Conservation (phyloP, 768 basidiomycete species). For the Termitomyces bulborhizus region DNA sequence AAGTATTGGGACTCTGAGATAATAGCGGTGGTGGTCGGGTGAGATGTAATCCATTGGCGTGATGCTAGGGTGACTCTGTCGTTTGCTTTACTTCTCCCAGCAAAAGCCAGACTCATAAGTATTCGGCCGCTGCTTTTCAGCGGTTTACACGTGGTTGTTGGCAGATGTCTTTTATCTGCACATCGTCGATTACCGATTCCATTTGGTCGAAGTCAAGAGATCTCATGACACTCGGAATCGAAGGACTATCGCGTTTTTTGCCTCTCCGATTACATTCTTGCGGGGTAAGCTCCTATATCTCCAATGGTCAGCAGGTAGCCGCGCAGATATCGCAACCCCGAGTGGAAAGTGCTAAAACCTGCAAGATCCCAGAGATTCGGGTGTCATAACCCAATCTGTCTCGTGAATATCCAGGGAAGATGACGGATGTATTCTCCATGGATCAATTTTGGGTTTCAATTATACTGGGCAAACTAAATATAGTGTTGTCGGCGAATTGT, state of each 20-base stretch:
- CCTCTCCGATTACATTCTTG: neutral
- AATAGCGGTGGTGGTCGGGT: too few species aligned
- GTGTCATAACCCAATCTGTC: neutral
- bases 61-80: too few species aligned
- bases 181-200: too few species aligned
- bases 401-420: too few species aligned
- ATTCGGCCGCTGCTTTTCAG: too few species aligned
- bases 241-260: conserved; percentile 4
- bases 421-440: neutral
- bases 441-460: neutral
- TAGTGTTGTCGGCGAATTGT: conserved; percentile 4
- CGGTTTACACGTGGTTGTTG: neutral
- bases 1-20: too few species aligned
- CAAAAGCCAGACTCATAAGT: too few species aligned
- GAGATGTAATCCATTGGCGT: too few species aligned
- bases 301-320: neutral
- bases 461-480: neutral
- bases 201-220: neutral
- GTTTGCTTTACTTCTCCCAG: neutral
- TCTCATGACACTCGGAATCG: neutral
- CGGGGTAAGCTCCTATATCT: neutral
- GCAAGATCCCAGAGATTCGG: neutral
- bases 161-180: too few species aligned
- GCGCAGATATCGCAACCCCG: conserved; percentile 8
- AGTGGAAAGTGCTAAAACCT: neutral